These are phyloP conservation scores for Spongispora temasekensis DNA, from an alignment of 1,284 basidiomycete species.

Conservation along the genomic window DNA sequence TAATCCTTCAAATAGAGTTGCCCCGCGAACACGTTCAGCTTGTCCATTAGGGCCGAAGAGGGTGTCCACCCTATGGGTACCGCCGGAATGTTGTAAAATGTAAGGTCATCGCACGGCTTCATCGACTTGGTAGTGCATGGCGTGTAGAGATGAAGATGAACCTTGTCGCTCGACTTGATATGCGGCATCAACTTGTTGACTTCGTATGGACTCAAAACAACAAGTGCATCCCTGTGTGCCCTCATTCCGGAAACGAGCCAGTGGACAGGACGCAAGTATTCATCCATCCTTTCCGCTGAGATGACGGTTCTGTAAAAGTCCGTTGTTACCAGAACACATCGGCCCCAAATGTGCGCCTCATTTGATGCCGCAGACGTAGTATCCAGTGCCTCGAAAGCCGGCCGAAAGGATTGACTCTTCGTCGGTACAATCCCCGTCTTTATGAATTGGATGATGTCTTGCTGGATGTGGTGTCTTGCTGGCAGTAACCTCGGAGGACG, in stretches of 20 bases:
- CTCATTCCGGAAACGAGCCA: slow-evolving; percentile 41
- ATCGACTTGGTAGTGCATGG: slow-evolving; percentile 40
- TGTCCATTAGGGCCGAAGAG: slow-evolving; percentile 26
- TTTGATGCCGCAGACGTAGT: slow-evolving; percentile 10
- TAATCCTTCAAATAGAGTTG: slow-evolving; percentile 19
- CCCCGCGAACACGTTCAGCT: slow-evolving; percentile 48
- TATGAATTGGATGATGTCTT: slow-evolving; percentile 26
- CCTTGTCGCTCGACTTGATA: slow-evolving; percentile 36
- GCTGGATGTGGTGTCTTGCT: slow-evolving; percentile 25
- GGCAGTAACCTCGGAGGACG: slow-evolving; percentile 29
- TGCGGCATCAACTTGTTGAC: slow-evolving; percentile 41
- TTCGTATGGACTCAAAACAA: slow-evolving; percentile 50
- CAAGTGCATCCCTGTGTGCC: slow-evolving; percentile 18
- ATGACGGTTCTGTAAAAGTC: slow-evolving; percentile 31
- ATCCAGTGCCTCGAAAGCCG: slow-evolving; percentile 15
- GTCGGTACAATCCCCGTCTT: slow-evolving; percentile 19
- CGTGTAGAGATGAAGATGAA: slow-evolving; percentile 46
- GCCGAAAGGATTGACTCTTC: slow-evolving; percentile 5
- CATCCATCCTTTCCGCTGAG: slow-evolving; percentile 8
- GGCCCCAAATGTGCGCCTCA: slow-evolving; percentile 21
- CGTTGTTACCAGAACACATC: slow-evolving; percentile 24
- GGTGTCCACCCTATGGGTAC: slow-evolving; percentile 20
- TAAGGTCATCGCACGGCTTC: slow-evolving; percentile 43
- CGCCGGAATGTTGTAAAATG: slow-evolving; percentile 36
- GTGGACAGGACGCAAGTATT: slow-evolving; percentile 45